Base-by-base conservation (phyloP, 306 rosid genomes). In the Comarum palustre region DNA sequence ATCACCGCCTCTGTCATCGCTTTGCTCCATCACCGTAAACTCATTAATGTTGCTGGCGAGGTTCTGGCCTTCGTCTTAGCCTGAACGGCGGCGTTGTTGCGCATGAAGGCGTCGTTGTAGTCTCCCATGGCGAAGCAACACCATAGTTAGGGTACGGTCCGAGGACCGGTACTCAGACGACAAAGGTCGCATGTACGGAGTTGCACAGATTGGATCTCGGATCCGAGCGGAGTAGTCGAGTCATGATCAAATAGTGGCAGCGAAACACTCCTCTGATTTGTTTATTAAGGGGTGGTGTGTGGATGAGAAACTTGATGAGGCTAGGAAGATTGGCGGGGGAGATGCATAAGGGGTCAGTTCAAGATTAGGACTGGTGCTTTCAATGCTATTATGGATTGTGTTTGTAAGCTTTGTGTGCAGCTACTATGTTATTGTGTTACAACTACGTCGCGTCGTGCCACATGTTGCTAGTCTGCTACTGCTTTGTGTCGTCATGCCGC, bases 71-170 rank as follows among this genome's bases (percentile, higher is more conserved):
- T 94, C 87, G 99, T 81, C 3, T 96, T 97, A 79, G 93, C 95
- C 95, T 94, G 97, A 24, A 91, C 97, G 80, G 97, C 97, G 77
- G 97, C 87, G 91, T 94, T 94, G 90, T 86, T 91, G 77, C 97
- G 99, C 91, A 91, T 45, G 79, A 91, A 84, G 29, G 99, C 85
- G 69, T 94, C 97, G 78, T 83, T 85, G 77, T 20, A 78, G 78
- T 91, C 98, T 73, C 87, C 95, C 98, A 94, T 94, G 84, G 89
- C 72, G 86, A 74, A 65, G 72, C 69, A 66, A 46, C n/a, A 66
- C 52, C 46, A 41, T 71, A 63, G 75, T 20, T 54, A 74, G 66
- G 76, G 73, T n/a, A n/a, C n/a, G n/a, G n/a, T 68, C 46, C 43
- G 52, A 58, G 54, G 61, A 38, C 42, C 38, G 34, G 75, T 55